Evolutionary conservation across 176 grass and related monocot genomes (phyloP), one percentile per base, ranked within the genome.

Genomic region (Poa annua): DNA sequence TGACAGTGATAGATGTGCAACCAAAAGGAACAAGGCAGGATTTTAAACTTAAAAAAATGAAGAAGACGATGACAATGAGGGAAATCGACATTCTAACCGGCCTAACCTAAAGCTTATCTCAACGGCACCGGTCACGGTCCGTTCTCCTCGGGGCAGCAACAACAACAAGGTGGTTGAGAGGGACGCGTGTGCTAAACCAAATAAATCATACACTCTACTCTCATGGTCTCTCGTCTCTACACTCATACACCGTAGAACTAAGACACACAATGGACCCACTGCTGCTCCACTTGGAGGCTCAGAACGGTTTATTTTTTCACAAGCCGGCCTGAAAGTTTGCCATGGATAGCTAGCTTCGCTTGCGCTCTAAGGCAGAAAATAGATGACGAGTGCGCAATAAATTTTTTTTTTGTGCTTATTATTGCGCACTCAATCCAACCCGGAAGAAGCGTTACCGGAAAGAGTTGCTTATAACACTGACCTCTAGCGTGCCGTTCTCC

Each of bases 401-500:
- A 8, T 7, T 70, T 35, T 78, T 11, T 6, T 33, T 24, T 4
- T 0, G 77, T 29, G 19, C n/a, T 76, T 48, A 50, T 49, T 38
- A 48, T 56, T 67, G 11, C 11, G 1, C 78, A 22, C 48, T 73
- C 12, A 1, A 24, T 41, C 39, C 7, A 41, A 38, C 56, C 29
- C 49, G 59, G 42, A 81, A 56, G 42, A 81, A 56, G 50, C 69
- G 64, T 74, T 41, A 22, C 0, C 42, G 67, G 55, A 83, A 39
- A 36, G 57, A 26, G 11, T 21, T 21, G 42, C 21, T 36, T 20
- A 22, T 45, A 11, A 50, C 12, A 41, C 12, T 56, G 48, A 90
- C 88, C 91, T 90, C 81, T 56, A 93, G 74, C 39, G 79, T 88
- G 41, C 82, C 4, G 69, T 93, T 93, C 14, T 93, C 85, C 35